Evolutionary conservation across 73 alveolate genomes (phyloP).

Genomic region (Symbiodinium natans): DNA sequence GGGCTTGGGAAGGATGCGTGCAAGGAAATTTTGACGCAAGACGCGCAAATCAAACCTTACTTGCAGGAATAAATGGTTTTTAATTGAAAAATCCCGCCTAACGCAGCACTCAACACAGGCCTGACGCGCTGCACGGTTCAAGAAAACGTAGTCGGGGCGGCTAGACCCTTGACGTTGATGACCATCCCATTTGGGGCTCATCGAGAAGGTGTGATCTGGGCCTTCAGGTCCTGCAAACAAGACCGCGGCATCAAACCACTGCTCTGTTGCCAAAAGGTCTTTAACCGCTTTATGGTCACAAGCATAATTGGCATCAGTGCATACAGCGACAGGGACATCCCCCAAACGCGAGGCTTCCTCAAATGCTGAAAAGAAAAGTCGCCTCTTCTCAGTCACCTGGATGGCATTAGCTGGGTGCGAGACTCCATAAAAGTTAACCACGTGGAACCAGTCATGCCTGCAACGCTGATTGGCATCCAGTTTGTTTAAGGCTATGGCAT

Average conservation of each 20-base stretch:
- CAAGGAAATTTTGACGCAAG: neutral
- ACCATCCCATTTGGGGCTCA: neutral
- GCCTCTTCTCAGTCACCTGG: no score
- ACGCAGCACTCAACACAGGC: neutral
- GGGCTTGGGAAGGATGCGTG: neutral
- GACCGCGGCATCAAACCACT: no score
- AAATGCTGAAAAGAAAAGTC: neutral
- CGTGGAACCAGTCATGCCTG: neutral
- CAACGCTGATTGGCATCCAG: neutral
- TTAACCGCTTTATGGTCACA: neutral
- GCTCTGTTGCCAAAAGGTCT: neutral
- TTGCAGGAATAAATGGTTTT: neutral
- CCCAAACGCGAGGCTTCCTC: neutral
- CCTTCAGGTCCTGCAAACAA: neutral
- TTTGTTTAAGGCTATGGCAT: neutral
- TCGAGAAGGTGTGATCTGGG: neutral
- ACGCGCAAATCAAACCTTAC: neutral
- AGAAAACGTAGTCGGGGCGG: neutral
- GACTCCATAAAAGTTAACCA: no score
- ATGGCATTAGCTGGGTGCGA: no score
- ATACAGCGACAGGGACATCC: neutral
- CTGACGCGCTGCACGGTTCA: neutral
- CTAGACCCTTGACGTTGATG: neutral
- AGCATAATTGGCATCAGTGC: neutral
- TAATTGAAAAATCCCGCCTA: neutral